These are phyloP conservation scores for Ustulina deusta DNA, from an alignment of 2,329 filamentous ascomycete species.

Conservation along the genomic window DNA sequence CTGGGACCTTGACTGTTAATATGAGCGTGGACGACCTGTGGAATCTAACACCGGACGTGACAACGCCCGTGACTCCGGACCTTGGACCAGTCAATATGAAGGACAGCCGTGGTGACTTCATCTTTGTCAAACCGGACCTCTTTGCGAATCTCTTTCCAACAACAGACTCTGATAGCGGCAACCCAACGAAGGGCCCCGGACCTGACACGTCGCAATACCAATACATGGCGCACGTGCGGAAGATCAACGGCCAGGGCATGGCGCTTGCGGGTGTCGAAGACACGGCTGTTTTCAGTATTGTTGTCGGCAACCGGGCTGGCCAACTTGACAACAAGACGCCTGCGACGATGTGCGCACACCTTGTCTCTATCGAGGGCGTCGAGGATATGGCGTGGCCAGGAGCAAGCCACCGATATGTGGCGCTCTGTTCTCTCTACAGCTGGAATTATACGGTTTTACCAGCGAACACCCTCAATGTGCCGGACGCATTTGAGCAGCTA, in stretches of 20 bases:
- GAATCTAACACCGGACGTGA: constrained; percentile 16
- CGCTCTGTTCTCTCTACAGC: constrained; percentile 53
- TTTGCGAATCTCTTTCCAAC: constrained; percentile 48
- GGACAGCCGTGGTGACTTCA: constrained; percentile 44
- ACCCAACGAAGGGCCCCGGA: neutral
- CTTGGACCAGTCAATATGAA: constrained; percentile 16
- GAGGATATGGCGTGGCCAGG: constrained; percentile 47
- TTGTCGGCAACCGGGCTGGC: constrained; percentile 53
- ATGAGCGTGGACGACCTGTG: constrained; percentile 34
- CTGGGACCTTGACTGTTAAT: constrained; percentile 43
- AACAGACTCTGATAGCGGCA: constrained; percentile 1
- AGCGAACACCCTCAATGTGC: constrained; percentile 51
- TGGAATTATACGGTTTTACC: constrained; percentile 58
- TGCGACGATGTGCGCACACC: constrained; percentile 51
- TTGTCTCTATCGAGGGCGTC: constrained; percentile 55
- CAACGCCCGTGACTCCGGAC: constrained; percentile 1
- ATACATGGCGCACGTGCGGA: constrained; percentile 56
- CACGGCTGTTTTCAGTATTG: constrained; percentile 51
- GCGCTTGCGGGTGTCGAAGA: constrained; percentile 53
- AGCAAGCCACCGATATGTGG: constrained; percentile 44
- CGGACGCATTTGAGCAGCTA: constrained; percentile 49
- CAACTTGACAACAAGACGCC: constrained; percentile 46
- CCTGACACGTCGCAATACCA: constrained; percentile 45
- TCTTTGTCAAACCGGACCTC: constrained; percentile 47
- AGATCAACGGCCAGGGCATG: constrained; percentile 56